Conservation (phyloP, 139 green algal genomes). For the Chlorella vulgaris region DNA sequence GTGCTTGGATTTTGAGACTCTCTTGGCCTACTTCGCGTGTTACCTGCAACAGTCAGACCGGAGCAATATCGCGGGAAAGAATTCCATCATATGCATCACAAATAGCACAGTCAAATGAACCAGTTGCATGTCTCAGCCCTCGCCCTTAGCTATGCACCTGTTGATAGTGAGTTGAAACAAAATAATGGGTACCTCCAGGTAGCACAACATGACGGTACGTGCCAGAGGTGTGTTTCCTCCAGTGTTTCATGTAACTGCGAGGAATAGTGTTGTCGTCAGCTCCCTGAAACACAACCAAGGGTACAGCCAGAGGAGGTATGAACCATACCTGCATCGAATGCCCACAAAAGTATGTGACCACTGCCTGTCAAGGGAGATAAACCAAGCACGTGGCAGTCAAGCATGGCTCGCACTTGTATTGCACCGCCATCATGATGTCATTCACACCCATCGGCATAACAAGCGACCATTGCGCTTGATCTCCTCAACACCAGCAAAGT, state of each 20-base stretch:
- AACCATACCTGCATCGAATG: not conserved
- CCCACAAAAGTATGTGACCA: not conserved
- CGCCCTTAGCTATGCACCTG: no score
- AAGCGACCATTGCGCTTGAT: constrained; percentile 53
- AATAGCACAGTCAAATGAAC: not conserved
- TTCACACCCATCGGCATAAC: constrained; percentile 55
- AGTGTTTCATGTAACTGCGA: not conserved
- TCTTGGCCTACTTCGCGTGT: constrained; percentile 11
- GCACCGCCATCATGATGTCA: constrained; percentile 62
- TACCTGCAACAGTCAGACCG: not conserved
- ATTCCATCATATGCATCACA: not conserved
- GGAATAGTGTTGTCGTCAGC: not conserved
- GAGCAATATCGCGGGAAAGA: not conserved
- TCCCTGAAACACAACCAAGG: not conserved
- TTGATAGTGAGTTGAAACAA: constrained; percentile 45
- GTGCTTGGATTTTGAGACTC: not conserved
- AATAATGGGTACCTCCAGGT: constrained; percentile 54
- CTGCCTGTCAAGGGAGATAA: not conserved
- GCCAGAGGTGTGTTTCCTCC: constrained; percentile 1
- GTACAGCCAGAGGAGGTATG: not conserved
- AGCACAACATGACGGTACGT: constrained; percentile 31
- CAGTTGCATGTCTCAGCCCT: no score
- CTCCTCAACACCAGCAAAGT: constrained; percentile 58
- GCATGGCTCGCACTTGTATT: constrained; percentile 28
- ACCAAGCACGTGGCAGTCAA: not conserved